A percentile compares a stretch with the other conserved stretches of the same genome.
Conservation (phyloP, 495 filamentous ascomycete genomes). For the Neurospora tetraspora region DNA sequence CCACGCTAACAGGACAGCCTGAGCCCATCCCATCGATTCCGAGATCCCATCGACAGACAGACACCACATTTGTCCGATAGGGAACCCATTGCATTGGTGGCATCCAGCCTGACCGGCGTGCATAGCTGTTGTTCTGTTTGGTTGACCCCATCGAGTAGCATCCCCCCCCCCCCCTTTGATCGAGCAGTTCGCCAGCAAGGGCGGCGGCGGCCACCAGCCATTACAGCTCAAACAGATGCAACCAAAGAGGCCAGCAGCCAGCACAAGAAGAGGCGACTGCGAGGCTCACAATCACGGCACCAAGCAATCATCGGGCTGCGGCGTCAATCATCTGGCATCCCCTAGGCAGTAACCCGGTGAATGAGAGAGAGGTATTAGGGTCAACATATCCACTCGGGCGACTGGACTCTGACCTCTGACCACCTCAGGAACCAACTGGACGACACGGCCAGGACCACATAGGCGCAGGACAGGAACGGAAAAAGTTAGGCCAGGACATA, state of each 20-base stretch:
- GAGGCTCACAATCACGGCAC: neutral
- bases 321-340: neutral
- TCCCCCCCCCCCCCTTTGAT: no score
- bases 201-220: slow-evolving; percentile 2
- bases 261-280: neutral
- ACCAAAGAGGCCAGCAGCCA: slow-evolving; percentile 1
- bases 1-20: neutral
- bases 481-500: neutral
- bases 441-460: neutral
- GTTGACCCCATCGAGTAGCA: neutral
- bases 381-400: slow-evolving; percentile 8
- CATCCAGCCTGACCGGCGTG: slow-evolving; percentile 9
- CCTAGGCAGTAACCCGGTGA: neutral
- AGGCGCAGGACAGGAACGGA: neutral
- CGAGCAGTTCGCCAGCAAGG: slow-evolving; percentile 19
- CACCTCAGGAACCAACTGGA: neutral
- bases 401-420: neutral
- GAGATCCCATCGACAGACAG: slow-evolving; percentile 5
- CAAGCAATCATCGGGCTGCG: neutral
- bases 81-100: no score
- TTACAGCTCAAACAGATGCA: slow-evolving; percentile 11
- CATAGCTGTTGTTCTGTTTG: slow-evolving; percentile 15
- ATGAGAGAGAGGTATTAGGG: neutral
- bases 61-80: slow-evolving; percentile 11
- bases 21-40: slow-evolving; percentile 1